Conservation (phyloP, 2,329 filamentous ascomycete genomes). For the Pseudogymnoascus sp. region DNA sequence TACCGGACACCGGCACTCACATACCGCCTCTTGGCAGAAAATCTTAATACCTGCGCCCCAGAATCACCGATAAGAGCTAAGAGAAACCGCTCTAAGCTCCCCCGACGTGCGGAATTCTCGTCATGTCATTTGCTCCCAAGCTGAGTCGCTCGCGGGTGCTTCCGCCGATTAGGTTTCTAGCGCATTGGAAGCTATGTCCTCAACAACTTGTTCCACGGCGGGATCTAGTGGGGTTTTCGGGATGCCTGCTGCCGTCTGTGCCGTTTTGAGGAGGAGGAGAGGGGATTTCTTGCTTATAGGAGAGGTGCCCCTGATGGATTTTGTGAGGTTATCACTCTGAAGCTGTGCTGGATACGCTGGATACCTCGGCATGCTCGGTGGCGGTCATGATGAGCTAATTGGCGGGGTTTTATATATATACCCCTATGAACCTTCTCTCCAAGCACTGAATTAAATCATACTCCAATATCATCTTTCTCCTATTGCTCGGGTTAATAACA, state of each 20-base stretch:
- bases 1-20: neutral
- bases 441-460: neutral
- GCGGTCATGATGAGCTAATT: neutral
- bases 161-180: neutral
- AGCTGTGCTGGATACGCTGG: neutral
- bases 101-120: neutral
- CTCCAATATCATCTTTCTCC: neutral
- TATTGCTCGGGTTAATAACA: neutral
- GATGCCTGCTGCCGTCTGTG: neutral
- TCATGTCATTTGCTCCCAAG: conserved; percentile 5
- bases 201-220: neutral
- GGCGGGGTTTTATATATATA: neutral
- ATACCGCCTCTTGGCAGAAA: neutral
- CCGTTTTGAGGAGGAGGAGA: neutral
- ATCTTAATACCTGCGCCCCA: neutral
- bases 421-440: neutral
- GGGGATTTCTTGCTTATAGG: neutral
- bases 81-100: neutral
- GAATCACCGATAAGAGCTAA: neutral
- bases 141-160: too few relatives aligned
- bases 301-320: neutral
- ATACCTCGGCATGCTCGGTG: neutral
- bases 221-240: neutral
- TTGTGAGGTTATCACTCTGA: neutral
- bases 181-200: neutral